phyloP scores from a whole-genome alignment of 805 yeast genomes.

The Candida tibetensis region DNA sequence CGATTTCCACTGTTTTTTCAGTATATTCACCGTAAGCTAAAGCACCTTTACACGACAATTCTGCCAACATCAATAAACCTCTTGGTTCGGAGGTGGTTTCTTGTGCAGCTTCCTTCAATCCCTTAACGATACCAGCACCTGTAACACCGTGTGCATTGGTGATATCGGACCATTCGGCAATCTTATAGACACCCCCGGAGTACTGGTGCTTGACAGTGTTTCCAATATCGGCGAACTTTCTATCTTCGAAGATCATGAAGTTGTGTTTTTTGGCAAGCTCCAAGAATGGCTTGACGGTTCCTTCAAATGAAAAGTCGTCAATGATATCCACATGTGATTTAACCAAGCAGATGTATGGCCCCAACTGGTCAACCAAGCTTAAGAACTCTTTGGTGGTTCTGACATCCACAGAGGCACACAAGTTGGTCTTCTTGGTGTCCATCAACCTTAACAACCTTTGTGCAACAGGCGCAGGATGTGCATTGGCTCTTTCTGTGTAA shows the following conservation, averaged over 20 bases:
- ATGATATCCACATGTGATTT: constrained; percentile 94
- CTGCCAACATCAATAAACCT: constrained; percentile 93
- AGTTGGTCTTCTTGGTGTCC: constrained; percentile 77
- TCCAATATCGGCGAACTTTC: constrained; percentile 98
- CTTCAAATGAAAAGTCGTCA: constrained; percentile 81
- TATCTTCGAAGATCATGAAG: constrained; percentile 91
- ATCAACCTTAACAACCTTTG: constrained; percentile 67
- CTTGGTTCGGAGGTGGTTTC: constrained; percentile 74
- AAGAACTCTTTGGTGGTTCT: constrained; percentile 75
- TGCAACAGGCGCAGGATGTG: constrained; percentile 79
- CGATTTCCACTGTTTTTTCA: constrained; percentile 76
- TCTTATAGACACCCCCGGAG: constrained; percentile 82
- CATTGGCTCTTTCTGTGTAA: constrained; percentile 66
- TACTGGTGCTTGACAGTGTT: constrained; percentile 95
- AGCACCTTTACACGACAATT: constrained; percentile 89
- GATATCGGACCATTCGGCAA: constrained; percentile 93
- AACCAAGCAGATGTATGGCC: constrained; percentile 87
- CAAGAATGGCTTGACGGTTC: constrained; percentile 72
- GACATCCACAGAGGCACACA: constrained; percentile 95
- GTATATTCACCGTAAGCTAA: constrained; percentile 93
- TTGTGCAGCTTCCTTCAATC: constrained; percentile 77
- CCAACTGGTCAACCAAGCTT: constrained; percentile 68
- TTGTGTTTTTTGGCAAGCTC: constrained; percentile 75
- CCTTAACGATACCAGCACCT: constrained; percentile 89
- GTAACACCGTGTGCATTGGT: constrained; percentile 98